Evolutionary conservation across 768 basidiomycete genomes (phyloP), one percentile per base, ranked within the genome.

Genomic region (Agaricus blazei): DNA sequence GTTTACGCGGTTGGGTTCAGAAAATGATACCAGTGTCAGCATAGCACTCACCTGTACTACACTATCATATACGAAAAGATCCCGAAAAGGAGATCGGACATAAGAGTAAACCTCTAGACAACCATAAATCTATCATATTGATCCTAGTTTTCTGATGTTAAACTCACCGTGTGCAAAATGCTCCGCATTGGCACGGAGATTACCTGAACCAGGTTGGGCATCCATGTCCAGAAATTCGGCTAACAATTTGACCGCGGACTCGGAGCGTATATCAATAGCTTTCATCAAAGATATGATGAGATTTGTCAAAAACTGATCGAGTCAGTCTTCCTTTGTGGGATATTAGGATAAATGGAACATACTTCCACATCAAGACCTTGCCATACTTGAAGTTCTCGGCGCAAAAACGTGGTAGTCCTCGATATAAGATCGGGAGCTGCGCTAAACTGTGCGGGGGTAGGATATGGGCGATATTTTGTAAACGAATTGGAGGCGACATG

Each of bases 201-300:
- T 72, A 7, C 84, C 85, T 46, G 80, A 77, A 23, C 66, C 65
- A 57, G 84, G 83, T 2, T 79, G 76, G 3, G 71, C 69, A 59
- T 87, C 87, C 67, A 90, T 78, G 65, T 98, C 94, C 46, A 98
- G 76, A 70, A 94, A 95, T 62, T 96, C 94, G 12, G 92, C 78
- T 7, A 98, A 75, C 14, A 90, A 68, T 63, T 87, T 89, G 43
- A 98, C 80, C 41, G 93, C 90, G 38, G 87, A 83, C 70, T 93
- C 88, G 11, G 92, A 90, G 42, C 94, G 90, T 54, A 98, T 89
- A 71, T 98, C 94, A 52, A 97, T 83, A 3, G 90, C 80, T 70
- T 93, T 92, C 85, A 98, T 92, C 62, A 98, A 75, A 1, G 93
- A 92, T 50, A 96, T 72, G 19, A 84, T 90, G 70, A 95, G 91